phyloP scores from a whole-genome alignment of 2,329 filamentous ascomycete genomes.

The Coccinonectria pachysandricola region DNA sequence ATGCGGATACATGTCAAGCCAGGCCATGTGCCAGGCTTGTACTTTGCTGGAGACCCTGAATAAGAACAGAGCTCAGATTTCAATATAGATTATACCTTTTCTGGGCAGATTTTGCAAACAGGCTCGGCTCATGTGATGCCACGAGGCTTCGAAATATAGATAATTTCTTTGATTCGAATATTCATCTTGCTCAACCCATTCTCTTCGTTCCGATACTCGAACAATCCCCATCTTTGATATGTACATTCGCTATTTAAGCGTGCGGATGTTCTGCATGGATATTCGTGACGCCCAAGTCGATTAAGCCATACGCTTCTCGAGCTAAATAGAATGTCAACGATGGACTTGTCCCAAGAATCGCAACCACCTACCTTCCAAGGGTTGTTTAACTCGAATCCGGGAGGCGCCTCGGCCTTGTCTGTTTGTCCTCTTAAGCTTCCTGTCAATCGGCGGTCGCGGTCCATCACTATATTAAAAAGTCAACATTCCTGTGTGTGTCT shows the following conservation, averaged over 20 bases:
- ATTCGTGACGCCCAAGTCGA: constrained; percentile 5
- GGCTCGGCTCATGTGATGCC: too few species aligned
- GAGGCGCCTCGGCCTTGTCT: constrained; percentile 43
- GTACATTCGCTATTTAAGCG: constrained; percentile 7
- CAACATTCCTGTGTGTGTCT: too few species aligned
- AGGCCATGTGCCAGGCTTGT: constrained; percentile 89
- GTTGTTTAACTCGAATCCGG: constrained; percentile 53
- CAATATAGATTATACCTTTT: constrained; percentile 30
- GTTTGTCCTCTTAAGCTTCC: constrained; percentile 48
- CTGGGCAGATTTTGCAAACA: constrained; percentile 1
- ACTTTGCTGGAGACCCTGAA: constrained; percentile 82
- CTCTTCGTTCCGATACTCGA: too few species aligned
- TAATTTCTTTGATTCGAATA: too few species aligned
- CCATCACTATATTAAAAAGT: constrained; percentile 47
- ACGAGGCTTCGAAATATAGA: too few species aligned
- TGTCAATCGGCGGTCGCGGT: constrained; percentile 51
- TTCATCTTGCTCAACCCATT: too few species aligned
- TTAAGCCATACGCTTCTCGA: constrained; percentile 44
- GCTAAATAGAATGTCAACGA: constrained; percentile 22
- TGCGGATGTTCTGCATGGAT: constrained; percentile 5
- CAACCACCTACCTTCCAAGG: constrained; percentile 46
- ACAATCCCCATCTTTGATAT: too few species aligned
- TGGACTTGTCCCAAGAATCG: too few species aligned
- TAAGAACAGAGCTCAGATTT: constrained; percentile 56
- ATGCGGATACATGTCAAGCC: constrained; percentile 94